phyloP scores from a whole-genome alignment of 305 asterid species.

The Solanum hybrid region DNA sequence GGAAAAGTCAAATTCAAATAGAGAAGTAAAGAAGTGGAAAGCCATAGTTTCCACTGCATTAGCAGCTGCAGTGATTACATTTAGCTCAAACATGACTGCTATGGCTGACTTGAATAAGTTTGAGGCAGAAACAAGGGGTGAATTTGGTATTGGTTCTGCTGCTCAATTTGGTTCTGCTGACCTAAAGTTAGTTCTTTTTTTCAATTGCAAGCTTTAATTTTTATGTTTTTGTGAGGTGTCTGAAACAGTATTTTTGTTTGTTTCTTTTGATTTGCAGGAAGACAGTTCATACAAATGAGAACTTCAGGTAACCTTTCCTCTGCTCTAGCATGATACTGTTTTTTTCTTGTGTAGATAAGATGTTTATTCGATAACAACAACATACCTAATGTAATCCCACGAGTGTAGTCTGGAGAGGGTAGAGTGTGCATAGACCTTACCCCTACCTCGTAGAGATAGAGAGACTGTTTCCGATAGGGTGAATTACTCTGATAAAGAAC shows the following conservation, averaged over 20 bases:
- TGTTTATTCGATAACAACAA: background rate
- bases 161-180: slow-evolving; percentile 96
- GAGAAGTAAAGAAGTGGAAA: slow-evolving; percentile 54
- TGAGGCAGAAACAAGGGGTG: slow-evolving; percentile 88
- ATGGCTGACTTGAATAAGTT: slow-evolving; percentile 79
- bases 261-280: slow-evolving; percentile 44
- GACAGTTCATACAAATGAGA: slow-evolving; percentile 74
- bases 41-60: slow-evolving; percentile 52
- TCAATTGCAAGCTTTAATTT: background rate
- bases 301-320: slow-evolving; percentile 56
- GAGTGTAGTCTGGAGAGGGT: background rate
- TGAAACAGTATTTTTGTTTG: background rate
- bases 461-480: fast-evolving
- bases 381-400: background rate
- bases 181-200: slow-evolving; percentile 41
- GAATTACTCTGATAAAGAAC: background rate
- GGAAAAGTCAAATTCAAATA: slow-evolving; percentile 2
- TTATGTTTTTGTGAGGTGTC: background rate
- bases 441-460: background rate
- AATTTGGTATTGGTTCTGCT: slow-evolving; percentile 92
- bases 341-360: background rate
- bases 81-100: slow-evolving; percentile 41
- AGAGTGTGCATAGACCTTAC: background rate
- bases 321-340: background rate
- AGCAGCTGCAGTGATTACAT: slow-evolving; percentile 65